A percentile compares a stretch with the other conserved stretches of the same genome.
Conservation (phyloP, 2,329 filamentous ascomycete species). For the Coniella vitis region DNA sequence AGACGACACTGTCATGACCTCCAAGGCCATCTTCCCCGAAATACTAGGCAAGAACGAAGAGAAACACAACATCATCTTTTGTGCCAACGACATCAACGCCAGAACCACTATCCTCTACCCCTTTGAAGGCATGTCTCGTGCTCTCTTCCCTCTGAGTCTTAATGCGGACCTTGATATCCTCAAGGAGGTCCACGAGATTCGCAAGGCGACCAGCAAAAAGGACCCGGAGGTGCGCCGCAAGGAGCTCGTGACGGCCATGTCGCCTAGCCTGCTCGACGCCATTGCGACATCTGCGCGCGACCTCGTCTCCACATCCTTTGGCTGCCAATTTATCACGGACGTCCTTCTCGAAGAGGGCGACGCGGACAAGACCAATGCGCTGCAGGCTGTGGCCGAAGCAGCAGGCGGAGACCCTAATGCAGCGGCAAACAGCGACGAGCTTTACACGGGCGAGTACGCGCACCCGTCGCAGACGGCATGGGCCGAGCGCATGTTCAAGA, state of each 20-base stretch:
- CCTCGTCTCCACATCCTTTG: constrained; percentile 70
- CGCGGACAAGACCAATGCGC: constrained; percentile 63
- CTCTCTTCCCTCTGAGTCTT: constrained; percentile 55
- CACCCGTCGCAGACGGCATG: constrained; percentile 57
- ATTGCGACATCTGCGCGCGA: constrained; percentile 62
- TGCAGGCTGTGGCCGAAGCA: constrained; percentile 61
- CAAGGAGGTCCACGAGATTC: constrained; percentile 69
- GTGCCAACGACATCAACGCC: constrained; percentile 59
- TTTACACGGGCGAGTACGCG: constrained; percentile 27
- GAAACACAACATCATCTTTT: constrained; percentile 56
- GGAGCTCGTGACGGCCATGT: constrained; percentile 70
- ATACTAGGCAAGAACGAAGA: constrained; percentile 67
- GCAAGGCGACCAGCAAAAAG: constrained; percentile 86
- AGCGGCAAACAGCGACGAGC: constrained; percentile 31
- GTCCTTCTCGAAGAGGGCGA: constrained; percentile 70
- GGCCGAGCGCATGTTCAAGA: constrained; percentile 82
- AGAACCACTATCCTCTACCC: constrained; percentile 71
- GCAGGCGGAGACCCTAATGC: constrained; percentile 50
- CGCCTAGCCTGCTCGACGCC: constrained; percentile 66
- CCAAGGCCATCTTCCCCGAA: constrained; percentile 82
- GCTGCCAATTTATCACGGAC: constrained; percentile 79
- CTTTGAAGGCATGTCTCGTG: constrained; percentile 60
- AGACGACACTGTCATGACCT: constrained; percentile 85
- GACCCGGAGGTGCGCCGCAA: constrained; percentile 67
- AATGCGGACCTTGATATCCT: constrained; percentile 64